A percentile compares a stretch with the other conserved stretches of the same genome.
Conservation (phyloP, 1,284 basidiomycete species). For the Stygiomarasmius scandens region DNA sequence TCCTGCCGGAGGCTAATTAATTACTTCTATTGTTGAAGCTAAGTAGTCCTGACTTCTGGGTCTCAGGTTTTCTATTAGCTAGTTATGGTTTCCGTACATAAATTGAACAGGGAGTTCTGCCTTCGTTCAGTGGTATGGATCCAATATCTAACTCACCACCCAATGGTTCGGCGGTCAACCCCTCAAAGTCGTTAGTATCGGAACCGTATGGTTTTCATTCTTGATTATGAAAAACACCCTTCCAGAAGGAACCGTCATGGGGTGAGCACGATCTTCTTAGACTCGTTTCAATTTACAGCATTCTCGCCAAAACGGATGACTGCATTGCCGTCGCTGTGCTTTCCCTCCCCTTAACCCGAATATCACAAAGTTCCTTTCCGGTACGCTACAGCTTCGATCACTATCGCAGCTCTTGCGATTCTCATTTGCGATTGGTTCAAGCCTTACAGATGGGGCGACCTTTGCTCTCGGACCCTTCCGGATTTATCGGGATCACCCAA, state of each 20-base stretch:
- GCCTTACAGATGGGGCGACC: neutral
- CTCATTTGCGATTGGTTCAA: neutral
- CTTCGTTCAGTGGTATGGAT: neutral
- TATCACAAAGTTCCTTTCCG: constrained; percentile 2
- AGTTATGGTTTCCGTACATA: neutral
- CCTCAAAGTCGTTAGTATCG: neutral
- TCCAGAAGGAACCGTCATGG: neutral
- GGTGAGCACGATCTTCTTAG: neutral
- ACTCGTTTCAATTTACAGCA: neutral
- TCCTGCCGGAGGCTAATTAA: too few relatives aligned
- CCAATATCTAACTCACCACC: too few relatives aligned
- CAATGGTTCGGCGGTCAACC: constrained; percentile 1
- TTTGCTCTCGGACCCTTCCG: neutral
- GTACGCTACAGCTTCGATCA: neutral
- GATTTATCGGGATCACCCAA: neutral
- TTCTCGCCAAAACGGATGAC: neutral
- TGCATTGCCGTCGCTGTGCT: neutral
- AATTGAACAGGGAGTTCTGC: neutral
- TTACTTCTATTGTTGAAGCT: constrained; percentile 2
- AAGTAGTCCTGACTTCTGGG: too few relatives aligned
- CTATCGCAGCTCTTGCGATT: neutral
- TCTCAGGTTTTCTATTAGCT: neutral
- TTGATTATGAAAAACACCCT: constrained; percentile 1
- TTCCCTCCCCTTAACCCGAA: neutral
- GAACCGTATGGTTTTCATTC: neutral